Base-by-base conservation (phyloP, 495 filamentous ascomycete genomes). In the Extremus antarcticus region DNA sequence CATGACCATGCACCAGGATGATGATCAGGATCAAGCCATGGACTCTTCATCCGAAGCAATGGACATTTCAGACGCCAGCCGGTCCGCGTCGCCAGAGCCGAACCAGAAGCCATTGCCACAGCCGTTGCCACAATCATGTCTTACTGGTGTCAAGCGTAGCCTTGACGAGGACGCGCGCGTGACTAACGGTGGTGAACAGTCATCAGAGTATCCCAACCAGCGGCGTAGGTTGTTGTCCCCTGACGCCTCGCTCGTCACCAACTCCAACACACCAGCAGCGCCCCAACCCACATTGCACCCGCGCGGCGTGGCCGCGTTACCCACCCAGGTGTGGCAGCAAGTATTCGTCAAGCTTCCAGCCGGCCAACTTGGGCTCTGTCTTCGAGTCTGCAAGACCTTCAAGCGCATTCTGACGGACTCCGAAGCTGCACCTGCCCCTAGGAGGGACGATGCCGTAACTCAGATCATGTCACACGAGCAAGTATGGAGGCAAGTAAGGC, bases 371-470 rank as follows among this genome's bases (percentile, higher is more conserved):
- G 55, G 56, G 47, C 63, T 65, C 50, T 61, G 70, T 50, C 48
- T 67, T 38, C 60, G 61, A 25, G 68, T 71, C 35, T 66, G 63
- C 59, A 66, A 63, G 57, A 35, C 57, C 9, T 67, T 72, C 62
- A 54, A 63, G 50, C 53, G 51, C 11, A 77, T 75, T 69, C 75
- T 83, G 61, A 69, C 68, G 22, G 55, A 65, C 51, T 60, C 56
- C 24, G 57, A 62, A 32, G 22, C 43, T 9, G 62, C 19, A 47
- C 60, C 52, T 16, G 46, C 49, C 57, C 65, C 54, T n/a, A 47
- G 39, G 38, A 51, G 53, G 51, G 9, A 35, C 7, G 29, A n/a
- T n/a, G n/a, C n/a, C n/a, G n/a, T n/a, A n/a, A n/a, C 13, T 13
- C 29, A 35, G 7, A 35, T 13, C 29, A 35, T 4, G 29, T 35